These are phyloP conservation scores for Massarina eburnea DNA, from an alignment of 2,329 filamentous ascomycete species.

Conservation along the genomic window DNA sequence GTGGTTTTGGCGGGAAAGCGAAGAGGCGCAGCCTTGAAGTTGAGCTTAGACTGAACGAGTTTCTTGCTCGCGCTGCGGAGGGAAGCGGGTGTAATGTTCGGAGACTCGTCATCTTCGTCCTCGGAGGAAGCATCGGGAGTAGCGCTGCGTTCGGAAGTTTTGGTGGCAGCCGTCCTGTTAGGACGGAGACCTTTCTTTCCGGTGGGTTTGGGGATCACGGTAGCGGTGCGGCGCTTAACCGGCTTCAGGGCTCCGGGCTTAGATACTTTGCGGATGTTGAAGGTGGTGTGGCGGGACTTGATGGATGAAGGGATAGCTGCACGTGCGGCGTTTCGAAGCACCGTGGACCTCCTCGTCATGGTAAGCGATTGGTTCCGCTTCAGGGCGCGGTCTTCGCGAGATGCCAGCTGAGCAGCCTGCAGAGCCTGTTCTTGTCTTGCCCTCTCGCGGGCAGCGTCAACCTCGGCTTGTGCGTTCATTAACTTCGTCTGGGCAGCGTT, in stretches of 20 bases:
- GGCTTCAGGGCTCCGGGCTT: slow-evolving; percentile 27
- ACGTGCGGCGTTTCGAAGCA: slow-evolving; percentile 7
- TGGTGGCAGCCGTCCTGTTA: slow-evolving; percentile 19
- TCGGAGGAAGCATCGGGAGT: slow-evolving; percentile 17
- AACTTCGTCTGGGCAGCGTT: slow-evolving; percentile 24
- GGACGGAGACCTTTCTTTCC: slow-evolving; percentile 16
- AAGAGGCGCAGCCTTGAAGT: slow-evolving; percentile 11
- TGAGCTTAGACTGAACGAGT: slow-evolving; percentile 13
- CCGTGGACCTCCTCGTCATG: slow-evolving; percentile 12
- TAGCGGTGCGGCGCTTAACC: slow-evolving; percentile 14
- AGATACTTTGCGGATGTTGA: slow-evolving; percentile 22
- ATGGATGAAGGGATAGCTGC: slow-evolving; percentile 14
- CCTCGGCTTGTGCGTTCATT: slow-evolving; percentile 24
- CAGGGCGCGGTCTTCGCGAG: slow-evolving; percentile 35
- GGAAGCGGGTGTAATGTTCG: slow-evolving; percentile 41
- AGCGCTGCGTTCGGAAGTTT: slow-evolving; percentile 3
- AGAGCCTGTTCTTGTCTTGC: slow-evolving; percentile 30
- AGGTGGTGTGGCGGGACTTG: slow-evolving; percentile 23
- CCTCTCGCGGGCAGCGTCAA: slow-evolving; percentile 23
- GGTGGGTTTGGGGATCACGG: slow-evolving; percentile 5
- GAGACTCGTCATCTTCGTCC: slow-evolving; percentile 18
- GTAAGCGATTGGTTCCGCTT: slow-evolving; percentile 24
- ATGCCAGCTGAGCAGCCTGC: slow-evolving; percentile 31
- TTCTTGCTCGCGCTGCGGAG: slow-evolving; percentile 35
- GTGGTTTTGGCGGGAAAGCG: slow-evolving; percentile 1